Conservation (phyloP, 2,329 filamentous ascomycete genomes). For the Daldinia sp. region DNA sequence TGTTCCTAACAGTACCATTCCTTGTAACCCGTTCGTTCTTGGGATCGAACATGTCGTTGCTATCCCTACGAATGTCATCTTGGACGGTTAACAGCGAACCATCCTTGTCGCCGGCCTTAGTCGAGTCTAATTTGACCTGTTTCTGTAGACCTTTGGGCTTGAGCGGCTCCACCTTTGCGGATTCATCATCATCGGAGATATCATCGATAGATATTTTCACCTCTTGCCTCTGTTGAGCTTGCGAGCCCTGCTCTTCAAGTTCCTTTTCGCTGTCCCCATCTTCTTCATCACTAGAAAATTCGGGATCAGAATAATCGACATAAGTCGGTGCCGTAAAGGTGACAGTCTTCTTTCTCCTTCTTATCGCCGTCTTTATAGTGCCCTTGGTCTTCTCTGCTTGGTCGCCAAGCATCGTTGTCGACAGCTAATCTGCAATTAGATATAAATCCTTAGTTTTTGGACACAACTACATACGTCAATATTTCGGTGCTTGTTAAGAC, state of each 20-base stretch:
- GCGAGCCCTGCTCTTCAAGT: constrained; percentile 45
- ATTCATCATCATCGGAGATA: constrained; percentile 56
- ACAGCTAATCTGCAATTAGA: constrained; percentile 57
- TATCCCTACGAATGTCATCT: constrained; percentile 54
- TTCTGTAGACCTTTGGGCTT: constrained; percentile 56
- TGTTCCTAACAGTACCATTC: constrained; percentile 88
- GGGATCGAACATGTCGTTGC: constrained; percentile 72
- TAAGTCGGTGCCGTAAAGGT: constrained; percentile 86
- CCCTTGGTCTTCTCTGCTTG: constrained; percentile 81
- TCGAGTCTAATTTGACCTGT: constrained; percentile 49
- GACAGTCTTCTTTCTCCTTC: constrained; percentile 85
- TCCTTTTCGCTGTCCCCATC: constrained; percentile 58
- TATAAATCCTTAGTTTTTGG: background rate
- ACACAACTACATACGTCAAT: constrained; percentile 77
- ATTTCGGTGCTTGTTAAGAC: constrained; percentile 97
- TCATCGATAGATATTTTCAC: constrained; percentile 46
- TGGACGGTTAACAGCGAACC: constrained; percentile 37
- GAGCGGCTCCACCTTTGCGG: constrained; percentile 64
- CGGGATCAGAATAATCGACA: constrained; percentile 85
- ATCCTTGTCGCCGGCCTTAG: constrained; percentile 50
- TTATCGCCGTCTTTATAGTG: constrained; percentile 83
- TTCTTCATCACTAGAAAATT: constrained; percentile 85
- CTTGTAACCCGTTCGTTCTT: constrained; percentile 70
- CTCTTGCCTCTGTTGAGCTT: constrained; percentile 45
- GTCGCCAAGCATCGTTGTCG: constrained; percentile 69